phyloP scores from a whole-genome alignment of 306 rosid species.

The apple (Malus domestica) region ASM211411v1 NC_041795.1:31848501-31849000 shows the following conservation, averaged over 20 bases:
- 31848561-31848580: slow-evolving; percentile 90
- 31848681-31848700: not conserved
- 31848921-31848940: not conserved
- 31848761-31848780: not conserved
- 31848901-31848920: not conserved
- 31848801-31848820: slow-evolving; percentile 85
- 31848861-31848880: slow-evolving; percentile 49
- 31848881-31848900: slow-evolving; percentile 2
- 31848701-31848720: not conserved
- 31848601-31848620: not conserved
- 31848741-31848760: not conserved
- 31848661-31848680: not conserved
- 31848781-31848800: slow-evolving; percentile 50
- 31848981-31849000: not conserved
- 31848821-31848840: slow-evolving; percentile 64
- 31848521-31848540: slow-evolving; percentile 94
- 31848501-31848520: slow-evolving; percentile 77
- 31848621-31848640: not conserved
- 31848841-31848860: slow-evolving; percentile 93
- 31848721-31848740: not conserved
- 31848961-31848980: not conserved
- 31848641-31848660: not conserved
- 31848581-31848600: slow-evolving; percentile 7
- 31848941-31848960: not conserved
- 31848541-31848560: slow-evolving; percentile 76